A percentile compares a stretch with the other conserved stretches of the same genome.
These are phyloP conservation scores for Coprinopsis marcescibilis DNA, from an alignment of 768 basidiomycete genomes.

Conservation along the genomic window DNA sequence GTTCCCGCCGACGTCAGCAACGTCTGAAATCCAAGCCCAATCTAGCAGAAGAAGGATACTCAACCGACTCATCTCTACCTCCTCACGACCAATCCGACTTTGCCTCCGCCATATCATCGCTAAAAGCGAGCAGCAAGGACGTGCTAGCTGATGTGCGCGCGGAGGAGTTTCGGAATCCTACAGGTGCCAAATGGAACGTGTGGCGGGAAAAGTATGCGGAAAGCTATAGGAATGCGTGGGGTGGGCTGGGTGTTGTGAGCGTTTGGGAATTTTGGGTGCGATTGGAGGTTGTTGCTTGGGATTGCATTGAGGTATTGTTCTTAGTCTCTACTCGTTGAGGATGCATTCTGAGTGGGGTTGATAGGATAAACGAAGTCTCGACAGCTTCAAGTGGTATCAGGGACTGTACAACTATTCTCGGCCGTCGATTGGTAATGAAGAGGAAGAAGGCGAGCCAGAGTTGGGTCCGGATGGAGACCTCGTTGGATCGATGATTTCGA, in stretches of 20 bases:
- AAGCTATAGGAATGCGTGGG: constrained; percentile 87
- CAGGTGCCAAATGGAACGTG: constrained; percentile 51
- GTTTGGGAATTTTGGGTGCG: constrained; percentile 97
- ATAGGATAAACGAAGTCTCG: constrained; percentile 52
- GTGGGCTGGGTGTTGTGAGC: constrained; percentile 78
- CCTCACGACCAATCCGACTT: constrained; percentile 69
- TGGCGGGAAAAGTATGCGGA: constrained; percentile 80
- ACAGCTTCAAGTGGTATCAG: constrained; percentile 81
- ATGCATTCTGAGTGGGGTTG: background rate
- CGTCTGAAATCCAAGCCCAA: constrained; percentile 28
- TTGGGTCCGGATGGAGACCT: constrained; percentile 83
- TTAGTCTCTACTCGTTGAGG: background rate
- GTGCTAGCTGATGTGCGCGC: constrained; percentile 79
- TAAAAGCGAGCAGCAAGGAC: constrained; percentile 45
- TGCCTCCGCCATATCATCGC: constrained; percentile 47
- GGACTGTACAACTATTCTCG: constrained; percentile 75
- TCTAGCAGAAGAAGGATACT: constrained; percentile 70
- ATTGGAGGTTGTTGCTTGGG: constrained; percentile 83
- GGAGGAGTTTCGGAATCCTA: constrained; percentile 79
- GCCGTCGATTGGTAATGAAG: constrained; percentile 31
- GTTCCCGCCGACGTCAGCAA: constrained; percentile 47
- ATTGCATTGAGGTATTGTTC: constrained; percentile 65
- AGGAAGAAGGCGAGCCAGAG: constrained; percentile 44
- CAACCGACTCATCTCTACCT: constrained; percentile 74
- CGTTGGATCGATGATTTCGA: constrained; percentile 83